Conservation (phyloP, 1,284 basidiomycete species). For the Irpex rosettiformis region DNA sequence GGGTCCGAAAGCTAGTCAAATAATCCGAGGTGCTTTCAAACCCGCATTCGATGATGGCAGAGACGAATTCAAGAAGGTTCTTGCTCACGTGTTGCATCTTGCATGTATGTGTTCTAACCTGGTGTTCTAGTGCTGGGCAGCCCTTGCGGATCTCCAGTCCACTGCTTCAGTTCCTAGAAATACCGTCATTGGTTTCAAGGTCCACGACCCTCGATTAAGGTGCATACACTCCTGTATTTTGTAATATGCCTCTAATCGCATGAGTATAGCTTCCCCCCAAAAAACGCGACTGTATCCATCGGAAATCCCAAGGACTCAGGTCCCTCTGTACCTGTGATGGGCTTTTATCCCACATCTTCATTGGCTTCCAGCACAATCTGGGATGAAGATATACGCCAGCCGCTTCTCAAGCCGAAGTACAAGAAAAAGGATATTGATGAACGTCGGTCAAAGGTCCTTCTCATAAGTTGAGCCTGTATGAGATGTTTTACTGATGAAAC, state of each 20-base stretch:
- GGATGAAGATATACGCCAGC: constrained; percentile 53
- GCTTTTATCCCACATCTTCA: constrained; percentile 51
- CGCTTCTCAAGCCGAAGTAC: constrained; percentile 60
- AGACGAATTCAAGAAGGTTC: constrained; percentile 60
- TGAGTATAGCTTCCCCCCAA: constrained; percentile 69
- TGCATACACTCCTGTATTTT: constrained; percentile 26
- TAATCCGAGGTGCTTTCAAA: constrained; percentile 70
- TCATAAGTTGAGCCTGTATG: constrained; percentile 11
- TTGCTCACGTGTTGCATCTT: neutral
- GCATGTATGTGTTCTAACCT: neutral
- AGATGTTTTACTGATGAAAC: constrained; percentile 1
- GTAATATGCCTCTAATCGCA: neutral
- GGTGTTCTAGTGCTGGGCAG: constrained; percentile 63
- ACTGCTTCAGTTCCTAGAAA: constrained; percentile 66
- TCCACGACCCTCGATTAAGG: constrained; percentile 80
- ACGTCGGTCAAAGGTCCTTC: constrained; percentile 63
- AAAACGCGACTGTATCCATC: constrained; percentile 52
- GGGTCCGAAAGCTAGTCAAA: constrained; percentile 78
- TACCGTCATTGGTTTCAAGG: constrained; percentile 73
- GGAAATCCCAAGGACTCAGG: constrained; percentile 18
- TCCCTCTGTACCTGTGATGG: constrained; percentile 24
- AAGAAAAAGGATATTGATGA: constrained; percentile 83
- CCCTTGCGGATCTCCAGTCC: constrained; percentile 57
- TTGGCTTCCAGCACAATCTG: constrained; percentile 72
- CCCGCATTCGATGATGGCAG: constrained; percentile 50